These are phyloP conservation scores for Colletotrichum aenigma DNA, from an alignment of 2,329 filamentous ascomycete genomes.

Conservation along the genomic window DNA sequence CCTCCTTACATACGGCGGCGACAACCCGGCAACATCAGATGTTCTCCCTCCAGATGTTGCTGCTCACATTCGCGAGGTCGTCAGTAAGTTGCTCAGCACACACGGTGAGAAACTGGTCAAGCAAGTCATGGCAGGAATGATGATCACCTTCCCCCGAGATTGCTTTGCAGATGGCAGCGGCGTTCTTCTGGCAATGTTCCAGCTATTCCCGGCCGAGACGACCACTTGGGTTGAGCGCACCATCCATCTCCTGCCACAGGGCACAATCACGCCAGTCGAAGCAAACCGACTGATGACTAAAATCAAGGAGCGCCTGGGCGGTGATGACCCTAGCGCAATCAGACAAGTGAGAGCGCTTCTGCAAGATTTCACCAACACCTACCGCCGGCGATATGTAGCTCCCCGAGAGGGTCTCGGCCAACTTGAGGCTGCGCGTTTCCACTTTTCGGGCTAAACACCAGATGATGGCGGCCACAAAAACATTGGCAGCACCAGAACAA, in stretches of 20 bases:
- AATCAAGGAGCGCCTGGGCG: slow-evolving; percentile 77
- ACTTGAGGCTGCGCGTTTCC: slow-evolving; percentile 85
- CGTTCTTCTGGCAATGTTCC: slow-evolving; percentile 87
- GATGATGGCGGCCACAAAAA: not conserved
- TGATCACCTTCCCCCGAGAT: slow-evolving; percentile 97
- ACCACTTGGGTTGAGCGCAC: slow-evolving; percentile 84
- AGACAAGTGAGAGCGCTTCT: slow-evolving; percentile 83
- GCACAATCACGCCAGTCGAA: slow-evolving; percentile 80
- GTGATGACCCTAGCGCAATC: slow-evolving; percentile 63
- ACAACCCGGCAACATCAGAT: slow-evolving; percentile 70
- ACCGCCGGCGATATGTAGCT: slow-evolving; percentile 92
- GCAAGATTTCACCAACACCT: slow-evolving; percentile 96
- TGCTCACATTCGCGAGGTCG: slow-evolving; percentile 71
- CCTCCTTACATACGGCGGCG: slow-evolving; percentile 84
- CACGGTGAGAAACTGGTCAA: slow-evolving; percentile 84
- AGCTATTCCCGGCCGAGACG: slow-evolving; percentile 81
- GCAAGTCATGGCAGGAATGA: slow-evolving; percentile 94
- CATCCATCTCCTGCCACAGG: slow-evolving; percentile 80
- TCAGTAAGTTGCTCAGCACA: slow-evolving; percentile 72
- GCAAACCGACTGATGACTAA: slow-evolving; percentile 80
- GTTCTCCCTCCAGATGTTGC: slow-evolving; percentile 63
- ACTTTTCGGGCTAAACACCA: slow-evolving; percentile 54
- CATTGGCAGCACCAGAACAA: not conserved
- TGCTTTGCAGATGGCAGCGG: slow-evolving; percentile 95
- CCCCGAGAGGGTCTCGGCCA: slow-evolving; percentile 88